A percentile compares a stretch with the other conserved stretches of the same genome.
Conservation (phyloP, 768 basidiomycete genomes). For the Boletus vinaceobasis region DNA sequence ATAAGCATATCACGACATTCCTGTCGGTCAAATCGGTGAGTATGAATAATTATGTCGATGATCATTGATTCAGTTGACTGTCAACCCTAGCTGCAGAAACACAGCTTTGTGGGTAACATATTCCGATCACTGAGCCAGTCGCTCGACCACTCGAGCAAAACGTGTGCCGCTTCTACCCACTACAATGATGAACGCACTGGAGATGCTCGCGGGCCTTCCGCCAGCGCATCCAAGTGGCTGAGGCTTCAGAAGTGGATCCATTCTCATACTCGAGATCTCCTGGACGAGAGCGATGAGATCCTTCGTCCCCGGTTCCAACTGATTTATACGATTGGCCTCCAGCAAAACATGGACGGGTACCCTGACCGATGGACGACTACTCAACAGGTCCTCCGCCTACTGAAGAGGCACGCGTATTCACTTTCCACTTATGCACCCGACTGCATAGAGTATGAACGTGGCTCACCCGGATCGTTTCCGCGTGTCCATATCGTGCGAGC, state of each 20-base stretch:
- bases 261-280: conserved; percentile 10
- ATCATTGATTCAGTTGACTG: background rate
- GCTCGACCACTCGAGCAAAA: no score
- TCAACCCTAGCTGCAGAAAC: background rate
- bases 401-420: background rate
- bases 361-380: conserved; percentile 29
- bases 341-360: conserved; percentile 19
- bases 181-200: background rate
- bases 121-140: background rate
- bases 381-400: conserved; percentile 25
- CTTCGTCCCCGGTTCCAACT: conserved; percentile 19
- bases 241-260: conserved; percentile 14
- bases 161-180: no score
- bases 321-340: conserved; percentile 25
- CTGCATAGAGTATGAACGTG: background rate
- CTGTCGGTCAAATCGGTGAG: background rate
- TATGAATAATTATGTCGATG: background rate
- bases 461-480: conserved; percentile 7
- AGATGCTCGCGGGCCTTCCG: background rate
- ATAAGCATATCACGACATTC: background rate
- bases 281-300: conserved; percentile 22
- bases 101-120: background rate
- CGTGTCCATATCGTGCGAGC: background rate
- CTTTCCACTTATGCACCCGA: background rate
- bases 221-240: conserved; percentile 10